phyloP scores from a whole-genome alignment of 2,329 filamentous ascomycete genomes.

The Peltaster fructicola region DNA sequence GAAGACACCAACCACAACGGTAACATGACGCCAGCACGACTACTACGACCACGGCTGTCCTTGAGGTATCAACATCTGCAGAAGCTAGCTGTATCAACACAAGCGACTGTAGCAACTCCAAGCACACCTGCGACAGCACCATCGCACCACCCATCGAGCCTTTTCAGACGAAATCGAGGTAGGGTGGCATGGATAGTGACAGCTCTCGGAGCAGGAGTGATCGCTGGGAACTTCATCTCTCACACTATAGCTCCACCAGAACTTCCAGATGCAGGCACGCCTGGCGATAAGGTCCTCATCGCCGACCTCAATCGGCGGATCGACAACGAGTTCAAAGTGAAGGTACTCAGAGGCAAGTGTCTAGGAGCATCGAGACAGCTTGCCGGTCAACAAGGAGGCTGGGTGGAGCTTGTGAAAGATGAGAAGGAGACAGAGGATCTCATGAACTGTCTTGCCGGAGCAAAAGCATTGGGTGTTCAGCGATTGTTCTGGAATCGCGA shows the following conservation, averaged over 20 bases:
- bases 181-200: slow-evolving; percentile 13
- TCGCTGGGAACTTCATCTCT: slow-evolving; percentile 22
- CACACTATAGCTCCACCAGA: slow-evolving; percentile 28
- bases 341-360: slow-evolving; percentile 27
- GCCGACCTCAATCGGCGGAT: slow-evolving; percentile 26
- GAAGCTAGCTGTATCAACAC: background rate
- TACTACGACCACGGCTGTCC: slow-evolving; percentile 11
- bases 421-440: slow-evolving; percentile 9
- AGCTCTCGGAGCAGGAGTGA: slow-evolving; percentile 22
- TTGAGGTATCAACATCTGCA: slow-evolving; percentile 10
- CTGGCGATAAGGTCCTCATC: slow-evolving; percentile 26
- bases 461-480: slow-evolving; percentile 31
- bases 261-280: slow-evolving; percentile 22
- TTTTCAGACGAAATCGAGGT: slow-evolving; percentile 7
- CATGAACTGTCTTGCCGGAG: slow-evolving; percentile 20
- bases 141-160: slow-evolving; percentile 3
- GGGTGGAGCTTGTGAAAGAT: slow-evolving; percentile 14
- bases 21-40: too few relatives aligned
- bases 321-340: slow-evolving; percentile 31
- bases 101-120: background rate
- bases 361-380: slow-evolving; percentile 17
- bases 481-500: slow-evolving; percentile 44
- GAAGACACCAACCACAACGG: too few relatives aligned
- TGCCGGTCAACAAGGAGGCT: slow-evolving; percentile 15
- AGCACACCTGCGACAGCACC: slow-evolving; percentile 2